Percentiles rank a stretch among this genome's conserved stretches.
phyloP scores from a whole-genome alignment of 1,284 basidiomycete genomes.

The Malassezia equina region DNA sequence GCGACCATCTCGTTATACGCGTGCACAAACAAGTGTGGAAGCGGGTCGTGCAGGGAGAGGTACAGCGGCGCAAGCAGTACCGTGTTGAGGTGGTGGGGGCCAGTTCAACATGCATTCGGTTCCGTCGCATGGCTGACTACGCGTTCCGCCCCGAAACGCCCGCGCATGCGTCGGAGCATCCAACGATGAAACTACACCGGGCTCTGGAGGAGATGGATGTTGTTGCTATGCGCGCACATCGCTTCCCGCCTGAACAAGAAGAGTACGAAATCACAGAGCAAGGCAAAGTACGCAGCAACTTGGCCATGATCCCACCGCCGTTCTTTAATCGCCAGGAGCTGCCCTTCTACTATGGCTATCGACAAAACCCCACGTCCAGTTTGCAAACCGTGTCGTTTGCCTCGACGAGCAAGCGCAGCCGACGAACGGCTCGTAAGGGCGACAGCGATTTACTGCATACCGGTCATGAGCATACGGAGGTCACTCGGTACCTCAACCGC shows the following conservation, averaged over 20 bases:
- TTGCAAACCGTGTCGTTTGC: slow-evolving; percentile 19
- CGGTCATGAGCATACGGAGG: not conserved
- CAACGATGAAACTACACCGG: slow-evolving; percentile 25
- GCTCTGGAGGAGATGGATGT: slow-evolving; percentile 32
- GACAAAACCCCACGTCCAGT: slow-evolving; percentile 26
- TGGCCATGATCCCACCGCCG: slow-evolving; percentile 36
- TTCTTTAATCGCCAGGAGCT: slow-evolving; percentile 35
- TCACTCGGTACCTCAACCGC: slow-evolving; percentile 15
- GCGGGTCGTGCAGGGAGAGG: not conserved
- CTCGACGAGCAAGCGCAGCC: slow-evolving; percentile 1
- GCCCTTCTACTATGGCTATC: slow-evolving; percentile 31
- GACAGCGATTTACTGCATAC: not conserved
- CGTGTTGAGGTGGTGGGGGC: slow-evolving; percentile 66
- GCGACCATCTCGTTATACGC: slow-evolving; percentile 1
- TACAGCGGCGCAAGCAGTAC: slow-evolving; percentile 51
- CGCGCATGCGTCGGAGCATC: slow-evolving; percentile 3
- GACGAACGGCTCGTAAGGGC: slow-evolving; percentile 14
- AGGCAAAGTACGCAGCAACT: slow-evolving; percentile 15
- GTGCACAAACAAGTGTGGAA: slow-evolving; percentile 2
- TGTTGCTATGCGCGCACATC: slow-evolving; percentile 21
- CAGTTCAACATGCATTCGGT: slow-evolving; percentile 70
- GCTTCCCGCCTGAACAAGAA: slow-evolving; percentile 21
- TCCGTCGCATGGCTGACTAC: slow-evolving; percentile 54
- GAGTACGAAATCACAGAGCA: slow-evolving; percentile 17
- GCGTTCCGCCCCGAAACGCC: slow-evolving; percentile 27